These are phyloP conservation scores for Vitis vinifera DNA, from an alignment of 164 flowering plant species.

Conservation along the genomic window DNA sequence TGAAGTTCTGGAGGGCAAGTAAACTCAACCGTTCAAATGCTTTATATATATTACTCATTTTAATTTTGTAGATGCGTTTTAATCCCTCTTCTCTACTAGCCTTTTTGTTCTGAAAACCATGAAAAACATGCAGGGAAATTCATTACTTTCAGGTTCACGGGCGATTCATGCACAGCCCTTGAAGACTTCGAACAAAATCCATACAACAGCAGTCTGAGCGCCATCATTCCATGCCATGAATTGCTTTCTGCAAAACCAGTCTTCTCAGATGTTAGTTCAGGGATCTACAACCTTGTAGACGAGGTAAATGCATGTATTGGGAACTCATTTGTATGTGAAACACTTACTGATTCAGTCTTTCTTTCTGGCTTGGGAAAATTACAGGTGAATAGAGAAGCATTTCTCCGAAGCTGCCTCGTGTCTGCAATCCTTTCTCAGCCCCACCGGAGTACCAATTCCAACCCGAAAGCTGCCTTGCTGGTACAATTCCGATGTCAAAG, in stretches of 20 bases:
- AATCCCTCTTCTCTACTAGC: too few relatives aligned
- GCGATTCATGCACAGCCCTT: conserved; percentile 79
- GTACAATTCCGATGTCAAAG: conserved; percentile 60
- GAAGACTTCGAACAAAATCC: conserved; percentile 69
- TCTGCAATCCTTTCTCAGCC: conserved; percentile 87
- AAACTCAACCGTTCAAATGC: neutral
- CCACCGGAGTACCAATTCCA: conserved; percentile 67
- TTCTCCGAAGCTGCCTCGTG: conserved; percentile 16
- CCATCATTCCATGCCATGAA: conserved; percentile 76
- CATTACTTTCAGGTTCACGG: conserved; percentile 56
- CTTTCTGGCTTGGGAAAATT: neutral
- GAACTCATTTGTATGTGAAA: too few relatives aligned
- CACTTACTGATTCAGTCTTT: neutral
- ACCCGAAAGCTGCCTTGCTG: conserved; percentile 55
- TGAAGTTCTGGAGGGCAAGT: conserved; percentile 30
- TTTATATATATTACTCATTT: too few relatives aligned
- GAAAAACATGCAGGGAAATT: neutral
- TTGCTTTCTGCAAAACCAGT: conserved; percentile 56
- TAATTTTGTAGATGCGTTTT: neutral
- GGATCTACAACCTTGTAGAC: conserved; percentile 58
- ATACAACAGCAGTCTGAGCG: conserved; percentile 73
- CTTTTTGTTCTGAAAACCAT: neutral
- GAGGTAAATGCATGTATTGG: conserved; percentile 36
- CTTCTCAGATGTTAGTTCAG: conserved; percentile 52
- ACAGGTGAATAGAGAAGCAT: conserved; percentile 59